phyloP scores from a whole-genome alignment of 352 stramenopile genomes.

The Phytophthora hibernalis region DNA sequence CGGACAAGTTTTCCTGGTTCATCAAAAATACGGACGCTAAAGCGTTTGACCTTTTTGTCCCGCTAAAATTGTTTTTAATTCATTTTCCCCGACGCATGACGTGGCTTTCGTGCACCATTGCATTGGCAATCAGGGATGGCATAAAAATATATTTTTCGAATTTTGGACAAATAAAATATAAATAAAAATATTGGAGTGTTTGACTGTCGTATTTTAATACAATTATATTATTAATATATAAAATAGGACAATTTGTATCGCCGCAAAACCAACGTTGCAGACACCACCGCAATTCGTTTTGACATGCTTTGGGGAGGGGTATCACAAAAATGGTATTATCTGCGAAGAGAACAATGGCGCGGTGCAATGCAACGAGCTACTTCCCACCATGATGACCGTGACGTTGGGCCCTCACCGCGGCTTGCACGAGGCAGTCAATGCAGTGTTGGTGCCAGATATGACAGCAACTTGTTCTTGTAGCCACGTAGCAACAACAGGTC shows the following conservation, averaged over 20 bases:
- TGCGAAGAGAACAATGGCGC: too few species aligned
- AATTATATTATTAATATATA: too few species aligned
- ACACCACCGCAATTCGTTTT: too few species aligned
- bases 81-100: background rate
- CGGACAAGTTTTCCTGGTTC: background rate
- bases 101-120: slow-evolving; percentile 13
- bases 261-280: too few species aligned
- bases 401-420: slow-evolving; percentile 8
- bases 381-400: background rate
- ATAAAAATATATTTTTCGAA: too few species aligned
- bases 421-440: slow-evolving; percentile 9
- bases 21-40: background rate
- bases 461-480: slow-evolving; percentile 29
- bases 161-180: too few species aligned
- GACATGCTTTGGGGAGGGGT: too few species aligned
- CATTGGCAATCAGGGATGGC: slow-evolving; percentile 2
- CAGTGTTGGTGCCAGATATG: slow-evolving; percentile 19
- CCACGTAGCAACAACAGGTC: slow-evolving; percentile 15
- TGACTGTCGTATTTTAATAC: too few species aligned
- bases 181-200: too few species aligned
- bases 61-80: background rate
- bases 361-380: background rate
- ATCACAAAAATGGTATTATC: background rate
- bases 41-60: background rate
- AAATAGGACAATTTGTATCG: too few species aligned